Conservation (phyloP, 441 rosid genomes). For the Eutrema salsugineum region DNA sequence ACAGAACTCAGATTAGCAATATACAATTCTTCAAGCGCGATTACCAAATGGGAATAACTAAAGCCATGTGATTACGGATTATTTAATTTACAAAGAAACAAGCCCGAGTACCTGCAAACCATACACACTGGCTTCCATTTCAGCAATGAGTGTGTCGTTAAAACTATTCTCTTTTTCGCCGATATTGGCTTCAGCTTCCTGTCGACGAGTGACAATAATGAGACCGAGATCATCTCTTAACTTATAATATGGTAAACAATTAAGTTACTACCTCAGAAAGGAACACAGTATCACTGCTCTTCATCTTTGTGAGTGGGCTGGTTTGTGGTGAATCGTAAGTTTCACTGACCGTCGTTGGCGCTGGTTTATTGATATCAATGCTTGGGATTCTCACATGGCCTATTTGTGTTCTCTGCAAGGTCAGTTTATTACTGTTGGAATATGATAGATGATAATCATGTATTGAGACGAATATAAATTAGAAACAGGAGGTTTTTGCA, state of each 20-base stretch:
- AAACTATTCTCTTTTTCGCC: conserved; percentile 34
- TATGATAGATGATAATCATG: conserved; percentile 14
- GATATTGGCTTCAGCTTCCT: conserved; percentile 43
- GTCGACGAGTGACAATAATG: conserved; percentile 11
- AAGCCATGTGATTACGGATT: conserved; percentile 1
- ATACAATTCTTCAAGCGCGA: background rate
- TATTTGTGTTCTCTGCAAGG: conserved; percentile 23
- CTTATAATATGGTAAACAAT: background rate
- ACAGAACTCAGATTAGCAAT: conserved; percentile 8
- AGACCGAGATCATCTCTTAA: background rate
- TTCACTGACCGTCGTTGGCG: conserved; percentile 17
- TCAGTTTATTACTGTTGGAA: conserved; percentile 18
- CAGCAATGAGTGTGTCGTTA: conserved; percentile 53
- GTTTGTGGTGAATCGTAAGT: conserved; percentile 29
- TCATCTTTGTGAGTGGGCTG: conserved; percentile 30
- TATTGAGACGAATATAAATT: background rate
- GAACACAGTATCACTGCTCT: conserved; percentile 33
- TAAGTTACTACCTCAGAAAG: conserved; percentile 30
- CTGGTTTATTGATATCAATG: conserved; percentile 30
- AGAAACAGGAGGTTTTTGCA: background rate
- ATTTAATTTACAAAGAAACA: background rate
- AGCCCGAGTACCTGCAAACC: conserved; percentile 72
- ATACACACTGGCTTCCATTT: conserved; percentile 80
- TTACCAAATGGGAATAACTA: background rate
- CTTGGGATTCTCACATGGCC: conserved; percentile 29